Evolutionary conservation across 192 early-diverging fungal species (phyloP), one percentile per base, ranked within the genome.

Genomic region (Backusella psychrophila): DNA sequence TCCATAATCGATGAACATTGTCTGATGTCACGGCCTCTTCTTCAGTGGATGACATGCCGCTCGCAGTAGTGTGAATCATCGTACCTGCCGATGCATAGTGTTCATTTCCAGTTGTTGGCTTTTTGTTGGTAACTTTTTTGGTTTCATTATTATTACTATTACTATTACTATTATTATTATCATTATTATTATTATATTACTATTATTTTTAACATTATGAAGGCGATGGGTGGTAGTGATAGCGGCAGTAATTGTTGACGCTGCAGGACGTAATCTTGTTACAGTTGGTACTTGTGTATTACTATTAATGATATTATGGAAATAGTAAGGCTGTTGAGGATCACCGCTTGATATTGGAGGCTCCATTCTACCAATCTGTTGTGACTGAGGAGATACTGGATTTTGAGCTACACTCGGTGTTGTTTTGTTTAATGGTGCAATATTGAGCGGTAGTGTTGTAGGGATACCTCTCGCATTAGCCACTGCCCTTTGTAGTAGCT

Each of bases 401-500:
- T 6, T 68, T 68, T 35, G 66, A 35, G 66, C 35, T 36, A 68
- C 14, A 19, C 17, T 33, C 2, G 34, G 34, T 3, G 29, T 7
- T 68, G 66, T 1, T 68, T 29, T 33, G 35, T 36, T 35, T 15
- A 63, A 63, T 14, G 56, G 56, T 63, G 56, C 56, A 29, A 63
- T 29, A 29, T 63, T 63, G 11, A 63, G 26, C 3, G 56, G 56
- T 29, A 63, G 2, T 63, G 56, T 63, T 5, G 70, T 2, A n/a
- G 80, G 80, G 33, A 84, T 46, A 41, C 83, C 83, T 82, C 80
- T 84, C 0, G 71, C 19, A 34, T 49, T 78, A 1, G 77, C 75
- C 19, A 84, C 73, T 63, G 82, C 83, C 41, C 83, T 78, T 69
- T 84, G 83, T 26, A 84, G 59, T 63, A 81, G 67, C 83, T 84